These are phyloP conservation scores for Yamadazyma philogaea DNA, from an alignment of 805 yeast genomes.

Conservation along the genomic window DNA sequence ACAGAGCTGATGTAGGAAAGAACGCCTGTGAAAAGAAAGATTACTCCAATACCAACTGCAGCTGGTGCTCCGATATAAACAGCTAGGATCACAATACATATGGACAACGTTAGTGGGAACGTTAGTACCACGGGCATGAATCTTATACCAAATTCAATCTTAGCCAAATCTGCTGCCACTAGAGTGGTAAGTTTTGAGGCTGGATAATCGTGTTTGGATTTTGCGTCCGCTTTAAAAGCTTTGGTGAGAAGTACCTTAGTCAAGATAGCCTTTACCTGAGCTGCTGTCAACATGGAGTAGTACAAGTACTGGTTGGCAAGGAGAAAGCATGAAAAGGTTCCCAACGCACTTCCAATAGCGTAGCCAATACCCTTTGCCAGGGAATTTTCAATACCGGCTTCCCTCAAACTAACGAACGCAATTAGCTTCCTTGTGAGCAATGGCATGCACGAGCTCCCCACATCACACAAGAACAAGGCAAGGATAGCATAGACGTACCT, in stretches of 20 bases:
- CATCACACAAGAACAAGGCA: slow-evolving; percentile 25
- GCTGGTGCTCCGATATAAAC: slow-evolving; percentile 70
- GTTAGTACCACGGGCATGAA: slow-evolving; percentile 60
- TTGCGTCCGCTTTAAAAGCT: slow-evolving; percentile 57
- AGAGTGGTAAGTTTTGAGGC: slow-evolving; percentile 70
- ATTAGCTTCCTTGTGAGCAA: slow-evolving; percentile 36
- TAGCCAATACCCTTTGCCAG: slow-evolving; percentile 40
- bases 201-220: slow-evolving; percentile 58
- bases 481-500: slow-evolving; percentile 22
- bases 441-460: slow-evolving; percentile 30
- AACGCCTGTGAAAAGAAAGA: slow-evolving; percentile 46
- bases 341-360: slow-evolving; percentile 33
- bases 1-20: slow-evolving; percentile 47
- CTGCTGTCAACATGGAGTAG: slow-evolving; percentile 60
- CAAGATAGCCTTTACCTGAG: slow-evolving; percentile 66
- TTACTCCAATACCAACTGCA: slow-evolving; percentile 62
- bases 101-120: slow-evolving; percentile 61
- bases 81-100: slow-evolving; percentile 61
- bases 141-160: slow-evolving; percentile 72
- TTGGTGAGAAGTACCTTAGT: slow-evolving; percentile 70
- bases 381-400: slow-evolving; percentile 22
- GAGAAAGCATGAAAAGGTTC: slow-evolving; percentile 23
- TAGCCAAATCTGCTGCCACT: slow-evolving; percentile 76
- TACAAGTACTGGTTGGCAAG: slow-evolving; percentile 62
- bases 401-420: slow-evolving; percentile 28